Evolutionary conservation across 345 rosid genomes (phyloP).

Genomic region (Boechera retrofracta): DNA sequence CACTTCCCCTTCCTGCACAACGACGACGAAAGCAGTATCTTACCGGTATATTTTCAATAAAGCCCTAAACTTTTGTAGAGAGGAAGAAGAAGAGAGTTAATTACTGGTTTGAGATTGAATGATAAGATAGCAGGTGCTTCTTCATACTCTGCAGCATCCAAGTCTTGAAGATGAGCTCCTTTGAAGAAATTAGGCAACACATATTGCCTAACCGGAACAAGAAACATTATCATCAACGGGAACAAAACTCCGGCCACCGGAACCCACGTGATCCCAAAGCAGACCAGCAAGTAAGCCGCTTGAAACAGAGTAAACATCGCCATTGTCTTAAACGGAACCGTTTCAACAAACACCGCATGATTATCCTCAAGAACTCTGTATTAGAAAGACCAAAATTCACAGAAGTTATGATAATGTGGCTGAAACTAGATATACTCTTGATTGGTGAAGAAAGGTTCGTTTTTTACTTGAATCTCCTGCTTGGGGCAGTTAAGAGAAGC

Average conservation of each 20-base stretch:
- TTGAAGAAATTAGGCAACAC: conserved; percentile 83
- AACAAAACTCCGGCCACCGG: conserved; percentile 92
- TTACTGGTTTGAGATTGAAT: conserved; percentile 68
- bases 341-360: conserved; percentile 84
- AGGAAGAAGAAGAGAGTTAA: conserved; percentile 20
- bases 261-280: conserved; percentile 95
- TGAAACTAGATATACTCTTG: neutral
- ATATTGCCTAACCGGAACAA: conserved; percentile 89
- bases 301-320: conserved; percentile 81
- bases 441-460: conserved; percentile 3
- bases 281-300: conserved; percentile 69
- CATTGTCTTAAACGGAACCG: conserved; percentile 85
- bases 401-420: neutral
- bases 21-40: neutral
- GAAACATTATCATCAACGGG: conserved; percentile 88
- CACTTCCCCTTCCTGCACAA: conserved; percentile 63
- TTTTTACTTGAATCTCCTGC: conserved; percentile 86
- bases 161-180: conserved; percentile 87
- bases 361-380: conserved; percentile 76
- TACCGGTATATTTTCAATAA: neutral
- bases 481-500: conserved; percentile 81
- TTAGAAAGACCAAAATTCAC: conserved; percentile 15
- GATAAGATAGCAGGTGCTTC: conserved; percentile 77
- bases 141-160: conserved; percentile 94
- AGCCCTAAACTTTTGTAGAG: neutral